These are phyloP conservation scores for Avena eriantha DNA, from an alignment of 176 grass and related monocot species.

Conservation along the genomic window DNA sequence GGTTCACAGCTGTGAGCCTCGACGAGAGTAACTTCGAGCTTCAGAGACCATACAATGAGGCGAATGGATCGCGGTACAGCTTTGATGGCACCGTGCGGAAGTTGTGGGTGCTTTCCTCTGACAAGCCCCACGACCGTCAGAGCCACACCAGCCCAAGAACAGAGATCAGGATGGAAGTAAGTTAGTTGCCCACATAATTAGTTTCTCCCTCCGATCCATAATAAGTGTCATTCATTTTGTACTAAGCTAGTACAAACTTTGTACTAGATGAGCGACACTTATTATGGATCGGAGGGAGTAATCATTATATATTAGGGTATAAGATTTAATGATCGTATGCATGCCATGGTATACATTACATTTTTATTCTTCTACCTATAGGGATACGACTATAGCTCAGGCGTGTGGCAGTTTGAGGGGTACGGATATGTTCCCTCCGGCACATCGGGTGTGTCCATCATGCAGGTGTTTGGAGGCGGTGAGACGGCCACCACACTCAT, in stretches of 20 bases:
- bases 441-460: slow-evolving; percentile 50
- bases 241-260: no score
- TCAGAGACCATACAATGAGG: slow-evolving; percentile 46
- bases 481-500: slow-evolving; percentile 33
- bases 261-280: no score
- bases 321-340: no score
- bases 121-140: slow-evolving; percentile 23
- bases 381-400: slow-evolving; percentile 33
- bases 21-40: slow-evolving; percentile 33
- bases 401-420: slow-evolving; percentile 65
- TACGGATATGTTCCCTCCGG: slow-evolving; percentile 35
- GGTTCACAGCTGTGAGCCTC: slow-evolving; percentile 53
- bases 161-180: slow-evolving; percentile 51
- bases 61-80: background rate
- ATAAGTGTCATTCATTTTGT: no score
- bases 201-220: no score
- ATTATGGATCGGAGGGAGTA: no score
- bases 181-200: no score
- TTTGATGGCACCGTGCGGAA: slow-evolving; percentile 27
- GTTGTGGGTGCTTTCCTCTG: slow-evolving; percentile 49
- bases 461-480: slow-evolving; percentile 46
- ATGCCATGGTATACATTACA: no score
- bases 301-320: no score
- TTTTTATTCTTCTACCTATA: background rate
- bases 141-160: slow-evolving; percentile 45